Evolutionary conservation across 1,284 basidiomycete genomes (phyloP).

Genomic region (Sphaerobolus stellatus): DNA sequence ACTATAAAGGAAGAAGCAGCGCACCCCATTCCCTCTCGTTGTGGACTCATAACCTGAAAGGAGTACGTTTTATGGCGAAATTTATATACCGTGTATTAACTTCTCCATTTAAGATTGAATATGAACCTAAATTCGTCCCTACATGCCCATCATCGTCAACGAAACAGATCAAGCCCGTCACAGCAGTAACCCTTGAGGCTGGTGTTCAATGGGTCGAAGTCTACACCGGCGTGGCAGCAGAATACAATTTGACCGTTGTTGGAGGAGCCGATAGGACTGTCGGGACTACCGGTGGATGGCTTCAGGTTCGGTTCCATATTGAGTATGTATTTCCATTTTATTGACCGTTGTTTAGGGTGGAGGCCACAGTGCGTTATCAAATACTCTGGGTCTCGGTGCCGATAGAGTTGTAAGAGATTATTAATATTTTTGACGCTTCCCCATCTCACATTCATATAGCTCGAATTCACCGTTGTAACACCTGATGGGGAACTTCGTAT

Average conservation of each 20-base stretch:
- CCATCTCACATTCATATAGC: slow-evolving; percentile 17
- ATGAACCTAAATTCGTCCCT: slow-evolving; percentile 8
- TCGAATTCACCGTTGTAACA: slow-evolving; percentile 44
- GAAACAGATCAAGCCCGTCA: not conserved
- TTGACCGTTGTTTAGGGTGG: slow-evolving; percentile 38
- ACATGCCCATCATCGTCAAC: not conserved
- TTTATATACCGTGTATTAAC: not conserved
- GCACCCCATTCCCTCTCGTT: slow-evolving; percentile 40
- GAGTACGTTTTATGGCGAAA: not conserved
- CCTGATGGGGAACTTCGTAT: slow-evolving; percentile 37
- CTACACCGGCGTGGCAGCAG: slow-evolving; percentile 32
- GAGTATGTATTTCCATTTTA: not conserved
- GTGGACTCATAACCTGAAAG: slow-evolving; percentile 31
- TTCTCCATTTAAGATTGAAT: slow-evolving; percentile 1
- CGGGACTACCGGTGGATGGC: slow-evolving; percentile 28
- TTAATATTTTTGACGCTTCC: not conserved
- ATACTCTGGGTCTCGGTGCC: slow-evolving; percentile 28
- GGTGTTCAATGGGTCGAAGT: slow-evolving; percentile 28
- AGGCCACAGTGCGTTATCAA: slow-evolving; percentile 44
- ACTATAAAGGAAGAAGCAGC: slow-evolving; percentile 45
- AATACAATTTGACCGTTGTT: slow-evolving; percentile 31
- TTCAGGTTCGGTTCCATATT: slow-evolving; percentile 3
- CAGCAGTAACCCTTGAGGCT: slow-evolving; percentile 16
- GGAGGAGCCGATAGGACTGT: slow-evolving; percentile 25
- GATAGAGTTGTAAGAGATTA: slow-evolving; percentile 19